Conservation (phyloP, 2,329 filamentous ascomycete species). For the Botrytis sinoallii region DNA sequence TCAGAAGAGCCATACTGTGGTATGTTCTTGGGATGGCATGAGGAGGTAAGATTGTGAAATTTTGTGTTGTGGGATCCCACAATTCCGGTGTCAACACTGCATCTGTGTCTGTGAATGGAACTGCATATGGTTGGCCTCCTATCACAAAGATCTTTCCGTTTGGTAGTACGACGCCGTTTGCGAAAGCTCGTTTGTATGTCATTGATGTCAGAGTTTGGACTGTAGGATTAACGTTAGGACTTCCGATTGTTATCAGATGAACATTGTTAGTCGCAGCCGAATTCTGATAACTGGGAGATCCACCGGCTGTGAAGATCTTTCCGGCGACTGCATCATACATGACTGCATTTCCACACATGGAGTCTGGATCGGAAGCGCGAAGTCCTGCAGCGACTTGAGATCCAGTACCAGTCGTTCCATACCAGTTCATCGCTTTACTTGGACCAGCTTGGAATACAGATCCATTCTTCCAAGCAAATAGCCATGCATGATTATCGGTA, state of each 20-base stretch:
- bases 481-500: conserved; percentile 53
- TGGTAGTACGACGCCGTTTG: conserved; percentile 48
- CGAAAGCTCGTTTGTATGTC: conserved; percentile 43
- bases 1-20: conserved; percentile 48
- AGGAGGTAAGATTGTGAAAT: conserved; percentile 41
- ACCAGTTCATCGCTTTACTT: conserved; percentile 54
- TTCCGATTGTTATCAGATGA: conserved; percentile 49
- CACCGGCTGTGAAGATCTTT: conserved; percentile 54
- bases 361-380: conserved; percentile 44
- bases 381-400: conserved; percentile 43
- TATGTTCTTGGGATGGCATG: conserved; percentile 47
- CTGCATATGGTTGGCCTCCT: conserved; percentile 45
- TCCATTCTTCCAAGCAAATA: conserved; percentile 31
- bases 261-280: conserved; percentile 44
- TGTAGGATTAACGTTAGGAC: conserved; percentile 28
- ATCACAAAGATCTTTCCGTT: conserved; percentile 47
- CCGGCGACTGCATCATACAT: conserved; percentile 56
- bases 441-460: conserved; percentile 32
- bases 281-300: conserved; percentile 46
- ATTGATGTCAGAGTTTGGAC: conserved; percentile 41
- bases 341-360: conserved; percentile 55
- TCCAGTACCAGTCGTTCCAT: conserved; percentile 45
- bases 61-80: conserved; percentile 44
- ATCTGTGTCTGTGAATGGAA: conserved; percentile 46
- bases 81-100: conserved; percentile 45